Conservation (phyloP, 768 basidiomycete species). For the Rhodotorula paludigena region DNA sequence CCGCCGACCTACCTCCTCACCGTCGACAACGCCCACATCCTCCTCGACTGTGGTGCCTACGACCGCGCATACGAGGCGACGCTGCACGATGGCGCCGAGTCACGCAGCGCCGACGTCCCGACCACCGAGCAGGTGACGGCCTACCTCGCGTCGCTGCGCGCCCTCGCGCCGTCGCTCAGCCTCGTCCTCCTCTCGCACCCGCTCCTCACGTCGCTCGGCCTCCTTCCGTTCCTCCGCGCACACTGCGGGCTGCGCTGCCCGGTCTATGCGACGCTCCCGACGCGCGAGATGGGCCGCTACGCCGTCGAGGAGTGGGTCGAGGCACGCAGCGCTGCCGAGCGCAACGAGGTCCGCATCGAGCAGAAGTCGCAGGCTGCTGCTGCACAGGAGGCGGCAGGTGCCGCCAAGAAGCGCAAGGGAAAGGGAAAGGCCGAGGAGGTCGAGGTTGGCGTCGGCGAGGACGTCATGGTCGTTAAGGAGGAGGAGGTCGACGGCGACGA, state of each 20-base stretch:
- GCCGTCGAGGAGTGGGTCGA: conserved; percentile 84
- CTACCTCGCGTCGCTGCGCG: conserved; percentile 45
- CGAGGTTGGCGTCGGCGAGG: conserved; percentile 8
- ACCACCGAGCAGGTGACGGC: conserved; percentile 11
- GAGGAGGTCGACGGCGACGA: conserved; percentile 27
- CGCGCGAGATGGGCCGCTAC: conserved; percentile 90
- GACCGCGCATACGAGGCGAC: conserved; percentile 68
- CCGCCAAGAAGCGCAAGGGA: conserved; percentile 52
- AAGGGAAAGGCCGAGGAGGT: conserved; percentile 50
- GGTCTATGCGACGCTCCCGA: conserved; percentile 88
- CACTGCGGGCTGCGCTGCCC: conserved; percentile 79
- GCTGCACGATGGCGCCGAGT: conserved; percentile 44
- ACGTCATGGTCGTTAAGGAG: conserved; percentile 30
- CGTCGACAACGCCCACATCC: conserved; percentile 85
- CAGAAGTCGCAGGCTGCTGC: conserved; percentile 4
- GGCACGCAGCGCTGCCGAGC: conserved; percentile 53
- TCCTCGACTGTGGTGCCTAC: conserved; percentile 90
- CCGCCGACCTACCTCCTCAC: conserved; percentile 60
- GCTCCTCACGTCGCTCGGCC: conserved; percentile 76
- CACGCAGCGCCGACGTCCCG: conserved; percentile 45
- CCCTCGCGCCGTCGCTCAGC: conserved; percentile 69
- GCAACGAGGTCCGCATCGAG: conserved; percentile 31
- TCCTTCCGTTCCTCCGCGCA: conserved; percentile 88
- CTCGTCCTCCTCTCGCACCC: conserved; percentile 93
- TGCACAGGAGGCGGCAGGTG: conserved; percentile 8